Base-by-base conservation (phyloP, 129 eudicot species). In the Pseudognaphalium luteoalbum region DNA sequence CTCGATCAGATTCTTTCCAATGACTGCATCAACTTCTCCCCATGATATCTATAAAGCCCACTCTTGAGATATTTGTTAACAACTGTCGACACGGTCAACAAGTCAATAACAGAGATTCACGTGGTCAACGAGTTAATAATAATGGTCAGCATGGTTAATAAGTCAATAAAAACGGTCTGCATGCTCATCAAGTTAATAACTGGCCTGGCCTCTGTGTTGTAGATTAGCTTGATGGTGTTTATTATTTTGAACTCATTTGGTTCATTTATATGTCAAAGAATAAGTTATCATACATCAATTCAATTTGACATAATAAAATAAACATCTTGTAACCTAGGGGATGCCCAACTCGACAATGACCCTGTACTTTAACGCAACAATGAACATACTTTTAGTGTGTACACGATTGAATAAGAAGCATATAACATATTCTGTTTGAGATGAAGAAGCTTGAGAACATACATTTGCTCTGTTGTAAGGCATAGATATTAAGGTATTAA, bases 1-100 rank as follows among this genome's bases (percentile, higher is more conserved):
- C 85, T 79, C 85, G 72, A 76, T 95, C 77, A 83, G 97, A 44
- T 76, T 95, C 32, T 75, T 70, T 60, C 89, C 99, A 0, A 57
- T 91, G 54, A 87, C 87, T 64, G 70, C 87, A 50, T 29, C 88
- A 47, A 73, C 29, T 10, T 82, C 93, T 35, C 86, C 80, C 47
- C 71, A 70, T 8, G 83, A 86, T 70, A 78, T 90, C 57, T 90
- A 85, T 82, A 84, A 73, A 71, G 59, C 85, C 39, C 88, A 81
- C 82, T 78, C 78, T 34, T 89, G 82, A 76, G 67, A 73, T n/a
- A 3, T 29, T 21, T 2, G 58, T 14, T 41, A 54, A 68, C 42
- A 56, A 56, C 2, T 58, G 71, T 71, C 28, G 50, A 29, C 72
- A 21, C 50, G 62, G 37, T 78, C 71, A 60, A 59, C 73, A 60